A percentile compares a stretch with the other conserved stretches of the same genome.
Evolutionary conservation across 1,139 yeast genomes (phyloP).

Genomic region (Zhuliangozyma parablackwelliae): DNA sequence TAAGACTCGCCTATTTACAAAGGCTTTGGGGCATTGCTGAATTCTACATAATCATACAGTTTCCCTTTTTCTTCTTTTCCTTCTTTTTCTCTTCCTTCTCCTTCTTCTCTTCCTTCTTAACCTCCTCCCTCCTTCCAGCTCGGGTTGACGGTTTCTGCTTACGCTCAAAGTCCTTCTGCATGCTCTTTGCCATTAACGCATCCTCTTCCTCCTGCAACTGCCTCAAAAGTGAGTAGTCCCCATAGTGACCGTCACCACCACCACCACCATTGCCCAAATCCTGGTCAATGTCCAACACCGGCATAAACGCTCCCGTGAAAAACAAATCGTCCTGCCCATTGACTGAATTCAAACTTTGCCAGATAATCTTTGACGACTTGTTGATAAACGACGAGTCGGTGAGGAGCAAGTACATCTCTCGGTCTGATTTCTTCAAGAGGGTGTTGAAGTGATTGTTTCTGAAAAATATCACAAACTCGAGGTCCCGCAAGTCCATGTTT

Average conservation of each 20-base stretch:
- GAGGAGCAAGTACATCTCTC: constrained; percentile 55
- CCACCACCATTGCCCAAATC: constrained; percentile 14
- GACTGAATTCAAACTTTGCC: constrained; percentile 71
- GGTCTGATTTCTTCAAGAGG: constrained; percentile 48
- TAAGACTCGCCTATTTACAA: too few relatives aligned
- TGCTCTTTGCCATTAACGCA: constrained; percentile 42
- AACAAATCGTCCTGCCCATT: constrained; percentile 65
- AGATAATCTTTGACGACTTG: constrained; percentile 49
- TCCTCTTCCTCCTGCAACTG: constrained; percentile 65
- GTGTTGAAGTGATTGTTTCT: constrained; percentile 85
- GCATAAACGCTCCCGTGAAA: constrained; percentile 57
- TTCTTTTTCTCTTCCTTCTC: constrained; percentile 10
- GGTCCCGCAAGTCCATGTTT: constrained; percentile 32
- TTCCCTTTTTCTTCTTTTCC: constrained; percentile 13
- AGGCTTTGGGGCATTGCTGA: too few relatives aligned
- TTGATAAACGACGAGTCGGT: constrained; percentile 65
- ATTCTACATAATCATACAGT: constrained; percentile 17
- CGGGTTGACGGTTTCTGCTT: constrained; percentile 2
- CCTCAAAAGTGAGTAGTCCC: constrained; percentile 46
- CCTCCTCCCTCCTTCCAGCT: constrained; percentile 1
- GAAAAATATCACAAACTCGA: constrained; percentile 60
- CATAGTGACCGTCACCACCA: constrained; percentile 13
- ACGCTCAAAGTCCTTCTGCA: constrained; percentile 31
- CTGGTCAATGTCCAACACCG: constrained; percentile 21
- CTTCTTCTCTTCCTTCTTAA: constrained; percentile 10